Base-by-base conservation (phyloP, 2,329 filamentous ascomycete genomes). In the Bisporella sp. region DNA sequence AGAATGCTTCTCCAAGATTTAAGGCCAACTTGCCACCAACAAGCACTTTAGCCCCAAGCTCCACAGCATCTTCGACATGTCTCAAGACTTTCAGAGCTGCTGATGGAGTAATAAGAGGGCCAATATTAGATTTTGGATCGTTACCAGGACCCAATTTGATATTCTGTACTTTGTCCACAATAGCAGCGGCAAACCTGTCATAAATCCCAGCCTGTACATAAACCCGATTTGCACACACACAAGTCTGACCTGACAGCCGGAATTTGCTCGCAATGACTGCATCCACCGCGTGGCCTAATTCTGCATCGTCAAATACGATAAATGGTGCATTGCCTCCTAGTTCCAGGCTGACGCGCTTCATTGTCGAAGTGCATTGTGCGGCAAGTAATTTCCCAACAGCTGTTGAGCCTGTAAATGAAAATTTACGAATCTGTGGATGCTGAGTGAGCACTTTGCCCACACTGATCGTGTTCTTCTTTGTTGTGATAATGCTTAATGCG, bases 281-380 rank as follows among this genome's bases (percentile, higher is more conserved):
- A 0, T 81, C 73, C 1, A 96, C 89, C 2, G 92, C 92, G 5
- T 75, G 73, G 52, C 96, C 89, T 29, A 97, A 72, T 62, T 96
- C 87, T 21, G 91, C 87, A 64, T 96, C 92, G 62, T 96, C 89
- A 64, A 97, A 96, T n/a, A n/a, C n/a, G n/a, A n/a, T n/a, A n/a
- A n/a, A n/a, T n/a, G n/a, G n/a, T n/a, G n/a, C n/a, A n/a, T 96
- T 96, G 42, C 91, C 92, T 46, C 92, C 92, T 1, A 96, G 84
- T 67, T 74, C 72, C 31, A 74, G 59, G 5, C 66, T 68, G 7
- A 72, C 59, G 43, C 71, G 70, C 58, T 73, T 74, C 30, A 74
- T 50, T 5, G 55, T 64, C 6, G 58, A 51, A 6, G 62, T 61
- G 48, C 63, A 69, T 51, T 69, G 65, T 5, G 54, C 52, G 11